Percentiles rank a stretch among this genome's conserved stretches.
These are phyloP conservation scores for Talaromyces wortmannii DNA, from an alignment of 495 filamentous ascomycete genomes.

Conservation along the genomic window DNA sequence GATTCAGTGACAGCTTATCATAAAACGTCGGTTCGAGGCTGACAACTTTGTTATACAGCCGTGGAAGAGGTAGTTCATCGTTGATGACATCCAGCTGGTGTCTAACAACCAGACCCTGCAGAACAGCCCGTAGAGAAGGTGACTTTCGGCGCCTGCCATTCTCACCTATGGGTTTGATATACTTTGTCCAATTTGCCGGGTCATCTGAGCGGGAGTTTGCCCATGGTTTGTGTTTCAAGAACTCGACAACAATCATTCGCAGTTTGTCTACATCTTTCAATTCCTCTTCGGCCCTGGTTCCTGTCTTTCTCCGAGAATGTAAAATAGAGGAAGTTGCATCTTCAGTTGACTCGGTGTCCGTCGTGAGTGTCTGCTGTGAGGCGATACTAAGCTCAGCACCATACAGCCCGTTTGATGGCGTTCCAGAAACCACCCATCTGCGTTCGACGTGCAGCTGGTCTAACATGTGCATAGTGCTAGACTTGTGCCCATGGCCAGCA, in stretches of 20 bases:
- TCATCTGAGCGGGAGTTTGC: slow-evolving; percentile 41
- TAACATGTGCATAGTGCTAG: slow-evolving; percentile 59
- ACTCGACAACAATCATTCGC: slow-evolving; percentile 61
- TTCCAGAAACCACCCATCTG: slow-evolving; percentile 88
- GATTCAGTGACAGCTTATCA: slow-evolving; percentile 76
- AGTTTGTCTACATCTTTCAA: slow-evolving; percentile 69
- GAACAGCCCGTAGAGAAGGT: slow-evolving; percentile 57
- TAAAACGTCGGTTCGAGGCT: slow-evolving; percentile 75
- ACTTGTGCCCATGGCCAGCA: slow-evolving; percentile 49
- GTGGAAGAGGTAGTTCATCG: slow-evolving; percentile 56
- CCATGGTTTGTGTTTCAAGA: slow-evolving; percentile 76
- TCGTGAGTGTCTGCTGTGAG: slow-evolving; percentile 34
- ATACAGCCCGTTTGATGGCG: slow-evolving; percentile 74
- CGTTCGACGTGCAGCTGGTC: slow-evolving; percentile 63
- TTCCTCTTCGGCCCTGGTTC: slow-evolving; percentile 43
- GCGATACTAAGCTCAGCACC: slow-evolving; percentile 63
- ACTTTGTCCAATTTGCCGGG: slow-evolving; percentile 60
- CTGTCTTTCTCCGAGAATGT: slow-evolving; percentile 27
- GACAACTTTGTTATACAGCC: slow-evolving; percentile 62
- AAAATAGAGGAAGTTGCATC: slow-evolving; percentile 20
- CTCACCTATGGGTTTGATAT: slow-evolving; percentile 60
- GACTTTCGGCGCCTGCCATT: slow-evolving; percentile 47
- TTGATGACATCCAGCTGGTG: slow-evolving; percentile 66
- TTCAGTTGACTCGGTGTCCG: slow-evolving; percentile 26
- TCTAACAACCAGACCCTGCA: slow-evolving; percentile 76